Base-by-base conservation (phyloP, 106 monocot genomes). In the Cymbidium sinense region DNA sequence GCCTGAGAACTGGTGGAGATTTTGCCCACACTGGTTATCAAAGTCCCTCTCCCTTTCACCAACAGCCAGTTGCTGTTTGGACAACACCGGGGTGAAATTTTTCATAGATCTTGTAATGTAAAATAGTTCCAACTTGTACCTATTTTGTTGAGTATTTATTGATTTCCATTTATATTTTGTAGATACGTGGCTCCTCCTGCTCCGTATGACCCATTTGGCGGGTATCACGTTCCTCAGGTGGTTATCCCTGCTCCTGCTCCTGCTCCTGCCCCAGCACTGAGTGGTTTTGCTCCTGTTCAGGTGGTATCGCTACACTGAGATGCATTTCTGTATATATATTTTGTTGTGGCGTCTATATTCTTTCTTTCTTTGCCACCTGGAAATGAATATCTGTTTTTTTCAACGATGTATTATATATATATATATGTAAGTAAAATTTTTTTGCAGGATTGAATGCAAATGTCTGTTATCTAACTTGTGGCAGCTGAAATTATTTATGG, bases 261-360 rank as follows among this genome's bases (percentile, higher is more conserved):
- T 69, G n/a, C n/a, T n/a, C n/a, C n/a, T n/a, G 70, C 93, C 75
- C 82, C 91, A 76, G 64, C 86, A 34, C 89, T 88, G 17, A 79
- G 78, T 80, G 91, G 87, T 79, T 93, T 91, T 87, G 91, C 93
- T 75, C 91, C 91, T 80, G 82, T 93, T 81, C 96, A 87, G 91
- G 96, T 96, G 58, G 21, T 58, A 58, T 13, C 19, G 4, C 44
- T 44, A 44, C 10, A 44, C 44, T 44, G 7, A 44, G 44, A 44
- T 44, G 44, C 44, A 44, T 44, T 44, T 44, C 44, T 44, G 4
- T 44, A n/a, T n/a, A n/a, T 44, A 11, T 6, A 44, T 44, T 6
- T 44, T 44, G 44, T 44, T 44, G 10, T 44, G 10, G 4, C 10
- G 10, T 11, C 10, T 44, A 11, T 44, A 44, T 44, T 44, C 10